Percentiles rank a stretch among this genome's conserved stretches.
Evolutionary conservation across 352 stramenopile species (phyloP).

Genomic region (Pythium phragmiticola): DNA sequence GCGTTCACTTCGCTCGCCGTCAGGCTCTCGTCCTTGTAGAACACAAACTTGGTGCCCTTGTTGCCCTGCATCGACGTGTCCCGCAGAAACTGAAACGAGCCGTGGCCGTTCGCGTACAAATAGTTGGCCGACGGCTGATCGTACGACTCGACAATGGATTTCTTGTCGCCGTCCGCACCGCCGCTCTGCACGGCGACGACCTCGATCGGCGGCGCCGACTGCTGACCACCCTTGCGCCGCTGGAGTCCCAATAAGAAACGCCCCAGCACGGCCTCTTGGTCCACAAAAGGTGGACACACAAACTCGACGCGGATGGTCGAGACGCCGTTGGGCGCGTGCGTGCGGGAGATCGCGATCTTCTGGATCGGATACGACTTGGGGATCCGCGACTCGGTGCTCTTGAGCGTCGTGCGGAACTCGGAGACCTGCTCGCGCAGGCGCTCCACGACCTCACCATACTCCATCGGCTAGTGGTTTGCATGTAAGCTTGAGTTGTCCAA

Average conservation of each 20-base stretch:
- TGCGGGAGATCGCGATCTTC: constrained; percentile 81
- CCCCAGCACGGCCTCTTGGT: constrained; percentile 71
- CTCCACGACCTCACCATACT: constrained; percentile 71
- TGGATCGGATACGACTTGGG: constrained; percentile 79
- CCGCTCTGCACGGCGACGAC: constrained; percentile 47
- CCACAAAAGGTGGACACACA: constrained; percentile 68
- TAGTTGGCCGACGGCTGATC: constrained; percentile 72
- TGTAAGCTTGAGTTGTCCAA: neutral
- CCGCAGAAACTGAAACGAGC: constrained; percentile 80
- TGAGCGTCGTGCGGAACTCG: constrained; percentile 74
- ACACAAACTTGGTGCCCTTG: constrained; percentile 60
- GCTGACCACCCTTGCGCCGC: constrained; percentile 10
- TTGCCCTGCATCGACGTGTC: constrained; percentile 45
- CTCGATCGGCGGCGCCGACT: constrained; percentile 35
- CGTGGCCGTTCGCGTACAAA: constrained; percentile 69
- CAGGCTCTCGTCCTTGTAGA: constrained; percentile 86
- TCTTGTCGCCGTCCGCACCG: constrained; percentile 34
- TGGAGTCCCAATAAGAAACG: constrained; percentile 66
- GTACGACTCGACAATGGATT: constrained; percentile 62
- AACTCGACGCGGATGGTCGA: constrained; percentile 85
- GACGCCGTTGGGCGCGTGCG: constrained; percentile 76
- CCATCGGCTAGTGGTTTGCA: constrained; percentile 37
- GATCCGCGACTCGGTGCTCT: constrained; percentile 65
- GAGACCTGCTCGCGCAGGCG: constrained; percentile 69
- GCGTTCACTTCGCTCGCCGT: constrained; percentile 68